phyloP scores from a whole-genome alignment of 1,139 yeast genomes.

The Kurtzmaniella quercitrusa region DNA sequence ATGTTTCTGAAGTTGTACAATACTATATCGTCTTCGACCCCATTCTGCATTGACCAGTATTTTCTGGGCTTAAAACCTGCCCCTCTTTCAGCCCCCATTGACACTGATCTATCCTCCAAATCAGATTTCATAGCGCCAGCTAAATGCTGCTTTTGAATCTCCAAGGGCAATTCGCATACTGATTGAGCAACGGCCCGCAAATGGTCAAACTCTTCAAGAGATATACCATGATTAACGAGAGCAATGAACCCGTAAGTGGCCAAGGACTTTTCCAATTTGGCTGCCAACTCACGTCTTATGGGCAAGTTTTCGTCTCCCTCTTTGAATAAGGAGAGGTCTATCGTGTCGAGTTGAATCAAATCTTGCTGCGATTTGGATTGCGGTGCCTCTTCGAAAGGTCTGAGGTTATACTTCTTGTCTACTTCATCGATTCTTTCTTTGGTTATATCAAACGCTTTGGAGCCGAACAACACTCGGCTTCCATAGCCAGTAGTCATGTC shows the following conservation, averaged over 20 bases:
- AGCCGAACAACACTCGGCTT: background rate
- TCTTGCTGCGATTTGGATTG: constrained; percentile 9
- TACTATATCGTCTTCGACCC: constrained; percentile 25
- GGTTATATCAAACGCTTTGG: constrained; percentile 1
- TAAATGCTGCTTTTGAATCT: constrained; percentile 14
- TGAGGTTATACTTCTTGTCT: constrained; percentile 17
- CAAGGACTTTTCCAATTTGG: constrained; percentile 17
- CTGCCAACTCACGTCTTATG: constrained; percentile 14
- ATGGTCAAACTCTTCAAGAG: constrained; percentile 14
- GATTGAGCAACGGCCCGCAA: constrained; percentile 20
- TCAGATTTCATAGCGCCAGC: constrained; percentile 31
- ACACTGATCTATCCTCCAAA: constrained; percentile 24
- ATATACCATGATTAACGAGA: constrained; percentile 19
- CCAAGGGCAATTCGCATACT: constrained; percentile 19
- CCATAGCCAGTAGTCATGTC: background rate
- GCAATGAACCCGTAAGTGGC: constrained; percentile 20
- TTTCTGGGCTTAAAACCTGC: constrained; percentile 28
- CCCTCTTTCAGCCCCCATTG: constrained; percentile 27
- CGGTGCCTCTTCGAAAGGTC: constrained; percentile 19
- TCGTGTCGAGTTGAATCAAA: constrained; percentile 14
- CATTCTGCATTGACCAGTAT: constrained; percentile 29
- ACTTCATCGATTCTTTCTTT: constrained; percentile 9
- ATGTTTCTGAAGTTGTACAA: constrained; percentile 24
- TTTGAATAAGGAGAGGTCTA: constrained; percentile 16
- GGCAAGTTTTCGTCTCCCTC: constrained; percentile 15